Base-by-base conservation (phyloP, 169 alveolate species). In the Plasmodium berghei region DNA sequence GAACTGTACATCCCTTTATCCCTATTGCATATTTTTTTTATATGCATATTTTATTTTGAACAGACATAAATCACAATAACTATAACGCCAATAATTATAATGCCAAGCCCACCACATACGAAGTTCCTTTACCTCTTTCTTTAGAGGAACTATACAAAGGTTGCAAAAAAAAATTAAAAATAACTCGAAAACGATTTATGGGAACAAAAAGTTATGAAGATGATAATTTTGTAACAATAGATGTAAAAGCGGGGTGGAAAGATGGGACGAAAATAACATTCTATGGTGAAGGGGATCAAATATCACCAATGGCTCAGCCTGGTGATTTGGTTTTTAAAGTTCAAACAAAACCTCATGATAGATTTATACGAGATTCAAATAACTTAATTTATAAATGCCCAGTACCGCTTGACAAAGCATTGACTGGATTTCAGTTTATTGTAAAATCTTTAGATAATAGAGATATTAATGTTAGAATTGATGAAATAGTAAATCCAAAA, bases 191-290 rank as follows among this genome's bases (percentile, higher is more conserved):
- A 58, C 86, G 97, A 24, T 95, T 95, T 74, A 55, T 90, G 73
- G 94, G 93, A 18, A 85, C 90, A 24, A 83, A 87, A 24, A 95
- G 91, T 16, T 94, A 95, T 83, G 95, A 93, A 73, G 97, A 95
- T 55, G 97, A 95, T 72, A 95, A 95, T 69, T 93, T 83, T 16
- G 96, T 95, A 18, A 95, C 94, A 70, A 93, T 95, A 9, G 97
- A 95, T 85, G 93, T 95, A 46, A 95, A 95, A 70, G 96, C 97
- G 93, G 96, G 97, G 8, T 95, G 97, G 97, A 95, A 95, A 77
- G 97, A 95, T 87, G 97, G 97, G 5, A 95, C 97, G 2, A 95
- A 93, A 87, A 80, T 95, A 28, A 95, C 97, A 12, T 95, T 94
- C 69, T 77, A 96, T 9, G 96, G 97, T 22, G 97, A 95, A 87